Evolutionary conservation across 208 protist species (phyloP).

Genomic region (Leishmania tarentolae): DNA sequence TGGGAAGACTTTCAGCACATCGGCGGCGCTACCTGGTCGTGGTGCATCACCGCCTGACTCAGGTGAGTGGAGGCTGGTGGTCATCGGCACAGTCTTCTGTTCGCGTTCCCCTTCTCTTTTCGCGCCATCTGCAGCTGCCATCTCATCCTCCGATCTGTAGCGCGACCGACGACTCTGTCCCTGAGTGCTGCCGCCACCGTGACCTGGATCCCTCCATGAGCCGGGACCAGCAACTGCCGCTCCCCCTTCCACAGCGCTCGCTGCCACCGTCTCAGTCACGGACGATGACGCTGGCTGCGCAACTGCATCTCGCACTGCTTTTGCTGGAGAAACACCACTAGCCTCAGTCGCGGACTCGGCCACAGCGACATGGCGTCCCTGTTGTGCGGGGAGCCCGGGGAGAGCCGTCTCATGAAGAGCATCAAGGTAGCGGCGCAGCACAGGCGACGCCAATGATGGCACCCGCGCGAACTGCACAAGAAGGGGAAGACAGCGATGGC

Average conservation of each 20-base stretch:
- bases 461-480: slow-evolving; percentile 39
- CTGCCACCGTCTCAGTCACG: background rate
- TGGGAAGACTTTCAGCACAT: slow-evolving; percentile 27
- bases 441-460: slow-evolving; percentile 16
- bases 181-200: background rate
- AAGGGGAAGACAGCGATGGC: slow-evolving; percentile 23
- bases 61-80: background rate
- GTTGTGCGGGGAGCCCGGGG: slow-evolving; percentile 9
- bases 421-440: slow-evolving; percentile 25
- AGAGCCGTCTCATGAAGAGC: slow-evolving; percentile 25
- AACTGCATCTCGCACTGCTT: background rate
- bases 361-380: background rate
- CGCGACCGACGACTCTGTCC: background rate
- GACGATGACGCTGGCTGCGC: background rate
- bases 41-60: background rate
- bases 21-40: background rate
- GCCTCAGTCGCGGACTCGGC: background rate
- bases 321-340: background rate
- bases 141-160: background rate
- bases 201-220: background rate
- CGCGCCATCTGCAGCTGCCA: background rate
- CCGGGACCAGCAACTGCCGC: background rate
- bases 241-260: background rate
- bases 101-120: background rate
- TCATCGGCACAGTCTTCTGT: background rate